Evolutionary conservation across 1,284 basidiomycete genomes (phyloP), one percentile per base, ranked within the genome.

Genomic region (Trichosporon sp.): DNA sequence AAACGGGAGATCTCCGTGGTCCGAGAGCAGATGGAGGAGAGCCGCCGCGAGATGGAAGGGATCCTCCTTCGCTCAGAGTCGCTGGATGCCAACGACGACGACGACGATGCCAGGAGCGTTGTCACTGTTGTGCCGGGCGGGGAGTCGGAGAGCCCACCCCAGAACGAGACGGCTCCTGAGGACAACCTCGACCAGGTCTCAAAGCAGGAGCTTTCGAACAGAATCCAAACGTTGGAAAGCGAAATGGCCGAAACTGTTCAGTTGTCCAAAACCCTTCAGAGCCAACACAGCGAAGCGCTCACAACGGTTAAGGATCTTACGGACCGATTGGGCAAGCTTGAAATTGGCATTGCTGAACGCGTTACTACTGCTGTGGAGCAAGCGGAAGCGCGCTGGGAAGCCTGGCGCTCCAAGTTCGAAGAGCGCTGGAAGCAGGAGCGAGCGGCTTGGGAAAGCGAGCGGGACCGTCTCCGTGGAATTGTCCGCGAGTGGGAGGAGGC

Each of bases 401-500:
- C 80, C 7, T 88, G 87, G 87, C 81, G 84, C 72, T 77, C 83
- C 61, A 85, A 86, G 72, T 85, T 86, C 16, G 93, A 96, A 76
- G 91, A 91, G 7, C 89, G 91, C 68, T 96, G 92, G 92, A 87
- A 85, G 40, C 85, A 86, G 70, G 90, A 94, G 61, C 88, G 91
- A 74, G 90, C 92, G 76, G 91, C 91, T 66, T 94, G 94, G 93
- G 87, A 87, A 5, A 85, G 88, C 31, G 96, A 97, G 83, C 87
- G 93, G 1, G 91, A 92, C 74, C 87, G 92, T 38, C 86, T 97
- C 6, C 86, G 87, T 54, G 87, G 88, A 26, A 91, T 92, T 8
- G 88, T 91, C 46, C 89, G 91, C 48, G 92, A 95, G 74, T 96
- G 92, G 91, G 95, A 97, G 75, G 87, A 86, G 72, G 83, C 85